Evolutionary conservation across 2,329 filamentous ascomycete species (phyloP).

Genomic region (Bipolaris zeicola): DNA sequence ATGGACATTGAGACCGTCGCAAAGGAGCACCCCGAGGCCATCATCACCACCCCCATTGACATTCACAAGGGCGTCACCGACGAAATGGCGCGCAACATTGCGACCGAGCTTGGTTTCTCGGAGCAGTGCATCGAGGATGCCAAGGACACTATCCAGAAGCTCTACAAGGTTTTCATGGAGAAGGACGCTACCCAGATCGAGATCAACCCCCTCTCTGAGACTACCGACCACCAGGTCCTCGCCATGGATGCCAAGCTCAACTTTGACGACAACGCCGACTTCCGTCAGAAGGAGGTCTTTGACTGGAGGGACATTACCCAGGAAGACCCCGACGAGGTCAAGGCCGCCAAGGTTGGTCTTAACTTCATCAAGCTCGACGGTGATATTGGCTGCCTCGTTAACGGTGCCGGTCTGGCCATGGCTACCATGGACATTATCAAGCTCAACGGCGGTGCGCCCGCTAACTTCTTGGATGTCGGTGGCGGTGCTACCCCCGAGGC

Average conservation of each 20-base stretch:
- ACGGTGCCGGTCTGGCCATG: slow-evolving; percentile 98
- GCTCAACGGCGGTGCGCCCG: slow-evolving; percentile 92
- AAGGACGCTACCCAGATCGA: slow-evolving; percentile 99
- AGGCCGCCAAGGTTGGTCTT: slow-evolving; percentile 87
- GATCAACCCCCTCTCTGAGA: slow-evolving; percentile 99
- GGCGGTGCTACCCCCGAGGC: slow-evolving; percentile 95
- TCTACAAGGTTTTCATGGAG: slow-evolving; percentile 98
- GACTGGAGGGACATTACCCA: slow-evolving; percentile 91
- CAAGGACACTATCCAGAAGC: slow-evolving; percentile 95
- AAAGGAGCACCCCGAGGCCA: slow-evolving; percentile 96
- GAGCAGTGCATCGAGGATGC: slow-evolving; percentile 96
- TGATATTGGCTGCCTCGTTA: slow-evolving; percentile 98
- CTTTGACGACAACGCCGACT: slow-evolving; percentile 99
- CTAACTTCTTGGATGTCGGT: slow-evolving; percentile 98
- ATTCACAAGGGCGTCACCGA: slow-evolving; percentile 96
- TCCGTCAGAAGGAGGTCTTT: slow-evolving; percentile 97
- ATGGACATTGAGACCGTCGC: slow-evolving; percentile 99
- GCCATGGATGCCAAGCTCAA: slow-evolving; percentile 99
- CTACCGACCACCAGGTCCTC: slow-evolving; percentile 95
- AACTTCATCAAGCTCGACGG: slow-evolving; percentile 99
- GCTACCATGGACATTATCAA: slow-evolving; percentile 99
- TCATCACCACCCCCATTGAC: slow-evolving; percentile 90
- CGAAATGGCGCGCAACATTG: slow-evolving; percentile 88
- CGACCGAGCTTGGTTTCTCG: slow-evolving; percentile 92
- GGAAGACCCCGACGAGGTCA: slow-evolving; percentile 97